Base-by-base conservation (phyloP, 179 eudicot species). In the Nepenthes alata region DNA sequence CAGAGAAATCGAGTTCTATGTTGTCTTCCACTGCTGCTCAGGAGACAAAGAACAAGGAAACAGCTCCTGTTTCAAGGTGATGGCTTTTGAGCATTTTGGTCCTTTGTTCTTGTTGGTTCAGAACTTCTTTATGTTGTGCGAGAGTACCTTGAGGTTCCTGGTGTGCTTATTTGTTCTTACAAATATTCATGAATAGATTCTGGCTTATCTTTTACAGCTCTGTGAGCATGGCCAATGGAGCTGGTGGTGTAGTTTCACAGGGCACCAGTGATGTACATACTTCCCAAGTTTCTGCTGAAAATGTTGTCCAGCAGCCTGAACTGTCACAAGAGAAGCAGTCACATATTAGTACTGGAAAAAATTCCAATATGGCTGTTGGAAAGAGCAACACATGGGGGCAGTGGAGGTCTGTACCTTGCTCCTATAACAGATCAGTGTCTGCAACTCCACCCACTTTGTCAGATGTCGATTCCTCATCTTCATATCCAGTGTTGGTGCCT, bases 41-140 rank as follows among this genome's bases (percentile, higher is more conserved):
- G 62, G 85, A 81, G 49, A 52, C 37, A 11, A 76, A 71, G 74
- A 78, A 57, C 53, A 71, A 67, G 44, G 81, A 74, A 67, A 35
- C 66, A n/a, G 45, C 55, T 65, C 54, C 76, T 66, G 73, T 58
- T 50, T 53, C 72, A 63, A 85, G 93, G 96, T 85, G 68, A 53
- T 39, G 13, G 36, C 10, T 15, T 66, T 13, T 41, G 45, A 41
- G 25, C 41, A 44, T 50, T 47, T 61, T 53, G 34, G 5, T 36
- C 48, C 34, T 47, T 37, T 25, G 11, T 12, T 16, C 51, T 58
- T 39, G 35, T 52, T 38, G 6, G 38, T 57, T 59, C 37, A 41
- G 12, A 62, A 55, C 53, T 52, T 67, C 35, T 41, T 52, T 53
- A 52, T 49, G 13, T 41, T 41, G 8, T 11, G 59, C 11, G 14